Base-by-base conservation (phyloP, 495 filamentous ascomycete genomes). In the Talaromyces liani region DNA sequence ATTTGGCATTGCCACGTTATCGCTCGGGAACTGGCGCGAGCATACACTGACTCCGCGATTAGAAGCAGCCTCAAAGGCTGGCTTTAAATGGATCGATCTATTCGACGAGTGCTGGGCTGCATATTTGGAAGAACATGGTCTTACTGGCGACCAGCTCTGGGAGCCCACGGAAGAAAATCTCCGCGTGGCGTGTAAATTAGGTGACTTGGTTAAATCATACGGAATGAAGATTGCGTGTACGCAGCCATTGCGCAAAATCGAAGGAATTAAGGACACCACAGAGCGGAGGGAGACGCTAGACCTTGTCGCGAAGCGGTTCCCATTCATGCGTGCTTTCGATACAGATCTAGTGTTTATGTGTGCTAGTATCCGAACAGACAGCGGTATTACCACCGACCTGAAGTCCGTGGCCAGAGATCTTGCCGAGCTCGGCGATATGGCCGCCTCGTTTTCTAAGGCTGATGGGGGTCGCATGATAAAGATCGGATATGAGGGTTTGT, bases 71-170 rank as follows among this genome's bases (percentile, higher is more conserved):
- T 72, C 72, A 4, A 62, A 68, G 61, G 68, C 70, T 0, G 72
- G 74, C 1, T 76, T 71, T 57, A 51, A 69, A 63, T 69, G 68
- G 65, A 75, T 76, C 61, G 74, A 75, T 55, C 65, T 76, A 4
- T 76, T 76, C 53, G 74, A 76, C 55, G 72, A 76, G 24, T 75
- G 72, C 64, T 76, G 74, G 74, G 74, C 71, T 6, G 68, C 68
- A 4, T 75, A 74, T 53, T 63, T 75, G 1, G 70, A 69, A 10
- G 70, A 74, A 41, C 65, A 75, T 45, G 60, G 54, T 4, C 56
- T 73, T 1, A 58, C 72, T 8, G 66, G 67, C 0, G 66, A 70
- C 4, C 57, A 68, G 16, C 66, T 70, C 1, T 76, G 73, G 73
- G 70, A 73, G 16, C 58, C 70, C 0, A 76, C 72, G 1, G 34